A percentile compares a stretch with the other conserved stretches of the same genome.
Conservation (phyloP, 768 basidiomycete genomes). For the Pleurotus tuoliensis region DNA sequence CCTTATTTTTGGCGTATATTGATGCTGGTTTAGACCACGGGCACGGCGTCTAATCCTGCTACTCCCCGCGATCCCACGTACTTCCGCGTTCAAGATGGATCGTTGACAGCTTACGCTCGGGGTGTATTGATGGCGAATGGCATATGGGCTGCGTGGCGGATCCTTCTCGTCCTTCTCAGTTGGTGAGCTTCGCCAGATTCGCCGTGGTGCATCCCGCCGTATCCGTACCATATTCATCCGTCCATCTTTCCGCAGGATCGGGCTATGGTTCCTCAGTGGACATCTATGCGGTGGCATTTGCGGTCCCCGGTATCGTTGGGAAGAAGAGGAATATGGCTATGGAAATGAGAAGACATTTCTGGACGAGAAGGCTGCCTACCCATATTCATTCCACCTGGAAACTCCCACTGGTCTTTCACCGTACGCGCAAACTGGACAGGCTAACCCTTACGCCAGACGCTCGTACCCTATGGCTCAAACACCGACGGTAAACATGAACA, state of each 20-base stretch:
- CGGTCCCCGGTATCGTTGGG: slow-evolving; percentile 81
- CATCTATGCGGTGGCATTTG: slow-evolving; percentile 79
- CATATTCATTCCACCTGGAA: slow-evolving; percentile 24
- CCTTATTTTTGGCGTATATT: neutral
- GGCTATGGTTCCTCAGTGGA: slow-evolving; percentile 76
- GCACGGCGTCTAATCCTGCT: neutral
- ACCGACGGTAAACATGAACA: neutral
- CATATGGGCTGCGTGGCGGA: slow-evolving; percentile 76
- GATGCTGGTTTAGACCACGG: neutral
- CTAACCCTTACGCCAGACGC: neutral
- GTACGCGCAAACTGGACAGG: neutral
- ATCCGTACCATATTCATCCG: slow-evolving; percentile 1
- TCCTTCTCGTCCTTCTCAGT: slow-evolving; percentile 62
- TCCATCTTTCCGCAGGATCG: slow-evolving; percentile 43
- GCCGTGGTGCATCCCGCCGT: neutral
- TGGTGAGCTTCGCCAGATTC: slow-evolving; percentile 43
- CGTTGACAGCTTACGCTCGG: slow-evolving; percentile 71
- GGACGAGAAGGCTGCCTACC: slow-evolving; percentile 45
- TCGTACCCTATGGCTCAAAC: slow-evolving; percentile 8
- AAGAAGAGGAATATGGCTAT: slow-evolving; percentile 53
- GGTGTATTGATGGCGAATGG: slow-evolving; percentile 78
- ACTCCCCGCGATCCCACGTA: slow-evolving; percentile 65
- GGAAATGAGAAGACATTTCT: slow-evolving; percentile 52
- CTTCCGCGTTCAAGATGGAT: slow-evolving; percentile 61
- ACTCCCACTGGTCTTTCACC: neutral